Percentiles rank a stretch among this genome's conserved stretches.
phyloP scores from a whole-genome alignment of 2,329 filamentous ascomycete species.

The Stenocarpella maydis region DNA sequence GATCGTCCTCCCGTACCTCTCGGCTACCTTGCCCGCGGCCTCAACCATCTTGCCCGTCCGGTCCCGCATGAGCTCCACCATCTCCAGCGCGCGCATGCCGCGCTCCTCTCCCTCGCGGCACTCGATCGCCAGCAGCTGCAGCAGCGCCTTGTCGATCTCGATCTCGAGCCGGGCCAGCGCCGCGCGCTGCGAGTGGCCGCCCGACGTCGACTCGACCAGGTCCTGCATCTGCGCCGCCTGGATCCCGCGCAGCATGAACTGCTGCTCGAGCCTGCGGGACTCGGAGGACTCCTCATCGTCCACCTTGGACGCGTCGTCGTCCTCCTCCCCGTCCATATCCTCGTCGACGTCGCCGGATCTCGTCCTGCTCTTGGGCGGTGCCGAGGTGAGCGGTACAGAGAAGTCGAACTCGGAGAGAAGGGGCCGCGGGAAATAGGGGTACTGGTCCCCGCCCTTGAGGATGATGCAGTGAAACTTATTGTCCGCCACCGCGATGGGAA shows the following conservation, averaged over 20 bases:
- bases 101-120: slow-evolving; percentile 92
- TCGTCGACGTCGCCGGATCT: slow-evolving; percentile 45
- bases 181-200: slow-evolving; percentile 69
- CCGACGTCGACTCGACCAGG: slow-evolving; percentile 72
- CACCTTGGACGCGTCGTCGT: slow-evolving; percentile 44
- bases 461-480: slow-evolving; percentile 98
- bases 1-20: slow-evolving; percentile 80
- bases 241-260: slow-evolving; percentile 78
- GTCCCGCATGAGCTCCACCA: slow-evolving; percentile 87
- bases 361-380: slow-evolving; percentile 43
- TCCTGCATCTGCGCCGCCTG: slow-evolving; percentile 79
- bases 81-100: slow-evolving; percentile 93
- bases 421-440: slow-evolving; percentile 91
- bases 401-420: slow-evolving; percentile 95
- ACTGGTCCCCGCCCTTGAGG: slow-evolving; percentile 91
- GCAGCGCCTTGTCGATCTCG: slow-evolving; percentile 86
- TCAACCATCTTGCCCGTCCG: slow-evolving; percentile 88
- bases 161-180: slow-evolving; percentile 77
- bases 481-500: slow-evolving; percentile 91
- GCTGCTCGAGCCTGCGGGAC: slow-evolving; percentile 76
- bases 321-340: slow-evolving; percentile 47
- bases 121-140: slow-evolving; percentile 89
- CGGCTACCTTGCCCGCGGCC: slow-evolving; percentile 87
- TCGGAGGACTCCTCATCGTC: slow-evolving; percentile 52
- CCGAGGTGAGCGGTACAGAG: slow-evolving; percentile 77